Evolutionary conservation across 495 filamentous ascomycete genomes (phyloP).

Genomic region (Trichoderma orchidacearum): DNA sequence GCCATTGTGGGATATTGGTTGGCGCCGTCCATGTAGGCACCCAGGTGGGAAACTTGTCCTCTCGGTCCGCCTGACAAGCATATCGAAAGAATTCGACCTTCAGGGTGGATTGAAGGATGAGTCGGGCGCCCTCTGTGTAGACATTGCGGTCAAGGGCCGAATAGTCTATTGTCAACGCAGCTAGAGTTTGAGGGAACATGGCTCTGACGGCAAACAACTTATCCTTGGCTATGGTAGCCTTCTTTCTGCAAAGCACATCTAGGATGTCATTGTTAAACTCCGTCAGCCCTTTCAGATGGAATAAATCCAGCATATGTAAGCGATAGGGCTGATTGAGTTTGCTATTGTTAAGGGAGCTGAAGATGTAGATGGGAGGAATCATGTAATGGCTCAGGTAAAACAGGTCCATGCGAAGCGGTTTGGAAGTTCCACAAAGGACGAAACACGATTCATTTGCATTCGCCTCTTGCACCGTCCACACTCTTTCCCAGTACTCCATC

Average conservation of each 20-base stretch:
- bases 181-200: background rate
- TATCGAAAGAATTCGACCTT: background rate
- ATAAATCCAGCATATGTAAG: background rate
- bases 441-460: background rate
- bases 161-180: background rate
- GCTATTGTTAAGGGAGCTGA: background rate
- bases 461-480: background rate
- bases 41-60: background rate
- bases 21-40: background rate
- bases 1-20: background rate
- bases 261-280: background rate
- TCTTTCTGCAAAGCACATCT: background rate
- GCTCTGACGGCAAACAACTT: background rate
- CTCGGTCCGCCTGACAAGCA: background rate
- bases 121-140: background rate
- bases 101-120: background rate
- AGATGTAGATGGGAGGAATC: background rate
- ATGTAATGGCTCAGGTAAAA: background rate
- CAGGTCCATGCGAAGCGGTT: background rate
- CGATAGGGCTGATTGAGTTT: background rate
- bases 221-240: background rate
- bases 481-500: background rate
- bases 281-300: background rate
- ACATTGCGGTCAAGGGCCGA: background rate
- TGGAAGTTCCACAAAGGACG: background rate